A percentile compares a stretch with the other conserved stretches of the same genome.
Evolutionary conservation across 176 grass and related monocot species (phyloP).

Genomic region (Aegilops speltoides): DNA sequence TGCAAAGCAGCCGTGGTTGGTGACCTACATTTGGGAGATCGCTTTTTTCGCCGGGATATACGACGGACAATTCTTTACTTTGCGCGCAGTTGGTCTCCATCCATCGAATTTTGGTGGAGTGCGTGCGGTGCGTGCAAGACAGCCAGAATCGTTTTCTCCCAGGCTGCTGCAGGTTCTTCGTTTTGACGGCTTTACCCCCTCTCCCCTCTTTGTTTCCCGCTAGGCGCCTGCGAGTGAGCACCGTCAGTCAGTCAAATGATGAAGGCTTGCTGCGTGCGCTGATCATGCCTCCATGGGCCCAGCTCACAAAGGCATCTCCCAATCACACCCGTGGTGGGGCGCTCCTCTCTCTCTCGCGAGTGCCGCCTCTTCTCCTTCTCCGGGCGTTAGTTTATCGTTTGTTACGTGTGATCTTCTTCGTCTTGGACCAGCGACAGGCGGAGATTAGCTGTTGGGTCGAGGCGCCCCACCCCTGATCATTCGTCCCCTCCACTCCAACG

Average conservation of each 20-base stretch:
- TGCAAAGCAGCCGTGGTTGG: neutral
- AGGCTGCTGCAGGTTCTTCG: neutral
- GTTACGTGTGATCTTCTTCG: neutral
- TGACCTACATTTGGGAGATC: neutral
- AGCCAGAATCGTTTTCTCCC: neutral
- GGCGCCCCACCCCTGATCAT: neutral
- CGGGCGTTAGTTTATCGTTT: neutral
- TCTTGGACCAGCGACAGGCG: slow-evolving; percentile 15
- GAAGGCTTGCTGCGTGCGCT: neutral
- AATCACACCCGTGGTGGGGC: neutral
- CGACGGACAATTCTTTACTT: neutral
- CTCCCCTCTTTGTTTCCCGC: neutral
- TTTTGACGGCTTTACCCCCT: neutral
- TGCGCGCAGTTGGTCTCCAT: neutral
- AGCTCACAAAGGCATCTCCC: neutral
- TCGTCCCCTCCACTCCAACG: neutral
- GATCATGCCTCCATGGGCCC: slow-evolving; percentile 11
- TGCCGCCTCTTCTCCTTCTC: neutral
- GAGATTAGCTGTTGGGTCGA: slow-evolving; percentile 19
- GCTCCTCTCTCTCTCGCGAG: neutral
- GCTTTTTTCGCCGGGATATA: neutral
- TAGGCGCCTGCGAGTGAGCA: neutral
- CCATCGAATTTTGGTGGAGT: neutral
- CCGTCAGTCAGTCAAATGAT: neutral
- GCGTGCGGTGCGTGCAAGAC: neutral